Evolutionary conservation across 257 asterid genomes (phyloP).

Genomic region (Henckelia pumila): DNA sequence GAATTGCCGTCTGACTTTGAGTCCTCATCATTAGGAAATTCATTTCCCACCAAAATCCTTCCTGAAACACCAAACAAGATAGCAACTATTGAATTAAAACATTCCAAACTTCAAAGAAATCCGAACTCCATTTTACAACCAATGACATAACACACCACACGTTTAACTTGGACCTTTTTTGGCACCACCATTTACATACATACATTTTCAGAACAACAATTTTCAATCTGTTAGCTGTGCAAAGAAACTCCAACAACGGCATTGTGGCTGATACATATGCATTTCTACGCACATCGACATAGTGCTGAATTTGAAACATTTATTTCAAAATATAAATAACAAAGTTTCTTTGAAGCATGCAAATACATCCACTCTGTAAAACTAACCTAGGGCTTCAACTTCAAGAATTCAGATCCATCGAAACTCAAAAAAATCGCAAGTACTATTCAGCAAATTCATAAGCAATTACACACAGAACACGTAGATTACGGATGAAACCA

Average conservation of each 20-base stretch:
- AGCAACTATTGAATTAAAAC: slow-evolving; percentile 17
- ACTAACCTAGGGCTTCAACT: not conserved
- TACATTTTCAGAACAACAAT: not conserved
- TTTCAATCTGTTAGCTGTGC: not conserved
- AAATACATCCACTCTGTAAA: not conserved
- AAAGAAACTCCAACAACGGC: not conserved
- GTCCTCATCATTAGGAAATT: slow-evolving; percentile 90
- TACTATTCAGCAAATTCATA: not conserved
- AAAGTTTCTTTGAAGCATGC: not conserved
- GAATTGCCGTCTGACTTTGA: slow-evolving; percentile 62
- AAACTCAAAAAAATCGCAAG: slow-evolving; percentile 12
- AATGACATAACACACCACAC: not conserved
- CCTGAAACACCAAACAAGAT: slow-evolving; percentile 30
- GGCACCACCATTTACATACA: not conserved
- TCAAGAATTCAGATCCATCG: not conserved
- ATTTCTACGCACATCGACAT: not conserved
- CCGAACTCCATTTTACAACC: not conserved
- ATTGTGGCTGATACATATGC: not conserved
- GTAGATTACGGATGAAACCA: slow-evolving; percentile 12
- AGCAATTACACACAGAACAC: slow-evolving; percentile 5
- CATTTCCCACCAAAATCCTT: slow-evolving; percentile 52
- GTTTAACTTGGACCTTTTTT: too few relatives aligned
- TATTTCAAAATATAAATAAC: not conserved
- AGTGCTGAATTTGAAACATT: not conserved
- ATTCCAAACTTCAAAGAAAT: not conserved